Percentiles rank a stretch among this genome's conserved stretches.
phyloP scores from a whole-genome alignment of 2,329 filamentous ascomycete species.

The Cordyceps fumosorosea region DNA sequence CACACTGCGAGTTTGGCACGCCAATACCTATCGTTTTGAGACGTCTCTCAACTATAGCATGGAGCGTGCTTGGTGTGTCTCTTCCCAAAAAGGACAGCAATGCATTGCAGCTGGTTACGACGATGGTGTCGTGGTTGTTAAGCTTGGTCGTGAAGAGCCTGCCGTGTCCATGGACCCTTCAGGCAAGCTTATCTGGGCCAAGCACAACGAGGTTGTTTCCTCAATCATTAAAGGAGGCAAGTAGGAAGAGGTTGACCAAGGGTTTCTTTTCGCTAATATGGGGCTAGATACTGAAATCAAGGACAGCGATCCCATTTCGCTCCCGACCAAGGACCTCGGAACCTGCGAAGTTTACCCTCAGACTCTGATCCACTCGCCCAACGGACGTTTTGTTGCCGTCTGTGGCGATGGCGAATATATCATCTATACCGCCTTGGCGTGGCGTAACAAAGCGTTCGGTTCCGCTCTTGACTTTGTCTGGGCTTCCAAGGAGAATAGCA shows the following conservation, averaged over 20 bases:
- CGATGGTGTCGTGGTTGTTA: slow-evolving; percentile 94
- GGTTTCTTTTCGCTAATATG: slow-evolving; percentile 21
- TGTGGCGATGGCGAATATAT: slow-evolving; percentile 98
- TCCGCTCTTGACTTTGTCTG: slow-evolving; percentile 94
- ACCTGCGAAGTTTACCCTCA: slow-evolving; percentile 96
- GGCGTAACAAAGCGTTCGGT: slow-evolving; percentile 96
- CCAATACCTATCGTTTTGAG: slow-evolving; percentile 92
- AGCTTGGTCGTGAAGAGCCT: slow-evolving; percentile 94
- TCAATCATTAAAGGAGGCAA: slow-evolving; percentile 82
- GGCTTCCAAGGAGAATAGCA: slow-evolving; percentile 95
- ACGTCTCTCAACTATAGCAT: slow-evolving; percentile 94
- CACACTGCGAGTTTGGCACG: slow-evolving; percentile 97
- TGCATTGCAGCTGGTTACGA: slow-evolving; percentile 95
- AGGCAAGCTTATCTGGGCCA: slow-evolving; percentile 93
- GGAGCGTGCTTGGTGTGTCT: slow-evolving; percentile 95
- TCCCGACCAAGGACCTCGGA: slow-evolving; percentile 90
- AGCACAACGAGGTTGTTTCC: slow-evolving; percentile 90
- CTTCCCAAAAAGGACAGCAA: slow-evolving; percentile 90
- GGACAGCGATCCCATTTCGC: slow-evolving; percentile 77
- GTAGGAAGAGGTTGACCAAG: slow-evolving; percentile 18
- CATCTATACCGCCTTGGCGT: slow-evolving; percentile 93
- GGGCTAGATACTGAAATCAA: slow-evolving; percentile 66
- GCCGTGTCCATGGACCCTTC: slow-evolving; percentile 96
- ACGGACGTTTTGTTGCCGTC: slow-evolving; percentile 72
- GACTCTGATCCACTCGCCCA: slow-evolving; percentile 90